A percentile compares a stretch with the other conserved stretches of the same genome.
Evolutionary conservation across 2,329 filamentous ascomycete species (phyloP).

Genomic region (Pseudogymnoascus sp.): DNA sequence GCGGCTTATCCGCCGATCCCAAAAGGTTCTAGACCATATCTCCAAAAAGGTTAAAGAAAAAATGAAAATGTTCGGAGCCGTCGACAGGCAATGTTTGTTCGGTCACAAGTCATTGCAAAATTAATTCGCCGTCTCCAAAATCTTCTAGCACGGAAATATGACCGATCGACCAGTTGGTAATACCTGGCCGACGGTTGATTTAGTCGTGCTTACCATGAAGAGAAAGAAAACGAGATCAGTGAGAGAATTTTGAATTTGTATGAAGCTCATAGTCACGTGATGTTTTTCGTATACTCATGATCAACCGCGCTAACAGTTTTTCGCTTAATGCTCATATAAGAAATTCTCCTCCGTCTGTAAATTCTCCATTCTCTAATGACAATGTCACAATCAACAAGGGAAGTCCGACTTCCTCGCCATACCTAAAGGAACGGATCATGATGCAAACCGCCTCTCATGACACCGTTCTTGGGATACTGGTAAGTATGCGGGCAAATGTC

Average conservation of each 20-base stretch:
- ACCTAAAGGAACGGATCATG: background rate
- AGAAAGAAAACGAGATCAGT: constrained; percentile 9
- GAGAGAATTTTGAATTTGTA: background rate
- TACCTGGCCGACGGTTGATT: constrained; percentile 23
- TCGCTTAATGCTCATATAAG: constrained; percentile 7
- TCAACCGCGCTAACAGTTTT: constrained; percentile 10
- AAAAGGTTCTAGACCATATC: background rate
- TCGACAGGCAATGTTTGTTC: background rate
- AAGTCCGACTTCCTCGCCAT: background rate
- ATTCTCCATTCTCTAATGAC: background rate
- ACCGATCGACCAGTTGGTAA: constrained; percentile 22
- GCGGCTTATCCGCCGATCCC: background rate
- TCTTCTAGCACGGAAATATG: constrained; percentile 25
- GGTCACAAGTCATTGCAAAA: background rate
- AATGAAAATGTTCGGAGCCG: constrained; percentile 2
- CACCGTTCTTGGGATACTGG: background rate
- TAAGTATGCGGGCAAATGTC: background rate
- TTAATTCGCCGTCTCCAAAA: background rate
- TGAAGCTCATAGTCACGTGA: background rate
- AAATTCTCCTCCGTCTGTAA: background rate
- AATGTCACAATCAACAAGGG: constrained; percentile 1
- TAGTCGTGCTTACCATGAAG: constrained; percentile 21
- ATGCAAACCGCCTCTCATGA: constrained; percentile 5
- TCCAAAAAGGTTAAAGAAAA: background rate
- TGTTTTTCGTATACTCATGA: background rate